Conservation (phyloP, 139 green algal species). For the Coelastrella sp. region DNA sequence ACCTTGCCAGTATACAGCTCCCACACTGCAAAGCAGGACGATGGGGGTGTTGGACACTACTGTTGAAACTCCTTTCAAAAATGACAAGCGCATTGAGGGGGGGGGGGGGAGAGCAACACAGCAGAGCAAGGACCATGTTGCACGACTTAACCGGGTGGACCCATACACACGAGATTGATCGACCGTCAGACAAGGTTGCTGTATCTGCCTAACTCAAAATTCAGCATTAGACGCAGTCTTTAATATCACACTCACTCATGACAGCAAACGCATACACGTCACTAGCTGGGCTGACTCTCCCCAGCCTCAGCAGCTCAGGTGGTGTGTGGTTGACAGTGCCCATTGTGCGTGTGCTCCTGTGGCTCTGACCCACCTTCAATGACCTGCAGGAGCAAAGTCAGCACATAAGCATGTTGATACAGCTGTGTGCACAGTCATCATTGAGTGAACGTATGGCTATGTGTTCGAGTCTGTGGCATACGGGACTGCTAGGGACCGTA, state of each 20-base stretch:
- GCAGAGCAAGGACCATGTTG: too few relatives aligned
- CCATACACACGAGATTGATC: too few relatives aligned
- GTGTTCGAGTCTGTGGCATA: neutral
- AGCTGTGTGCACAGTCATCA: too few relatives aligned
- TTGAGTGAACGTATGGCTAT: neutral
- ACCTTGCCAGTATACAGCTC: conserved; percentile 41
- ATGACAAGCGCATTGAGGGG: too few relatives aligned
- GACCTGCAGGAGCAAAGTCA: neutral
- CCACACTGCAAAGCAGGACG: conserved; percentile 36
- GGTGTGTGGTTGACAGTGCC: conserved; percentile 25
- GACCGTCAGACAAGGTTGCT: too few relatives aligned
- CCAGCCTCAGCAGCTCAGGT: conserved; percentile 38
- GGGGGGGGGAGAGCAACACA: too few relatives aligned
- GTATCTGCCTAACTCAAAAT: too few relatives aligned
- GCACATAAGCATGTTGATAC: neutral
- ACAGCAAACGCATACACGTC: conserved; percentile 25
- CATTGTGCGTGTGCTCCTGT: conserved; percentile 29
- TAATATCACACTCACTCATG: neutral
- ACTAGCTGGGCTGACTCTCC: conserved; percentile 1
- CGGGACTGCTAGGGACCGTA: neutral
- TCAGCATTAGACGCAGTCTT: neutral
- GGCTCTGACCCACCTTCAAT: conserved; percentile 6
- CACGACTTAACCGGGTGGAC: too few relatives aligned
- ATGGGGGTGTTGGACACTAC: neutral
- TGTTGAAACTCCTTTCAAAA: too few relatives aligned